Conservation (phyloP, 192 early-diverging fungal genomes). For the Backusella liffmaniae region DNA sequence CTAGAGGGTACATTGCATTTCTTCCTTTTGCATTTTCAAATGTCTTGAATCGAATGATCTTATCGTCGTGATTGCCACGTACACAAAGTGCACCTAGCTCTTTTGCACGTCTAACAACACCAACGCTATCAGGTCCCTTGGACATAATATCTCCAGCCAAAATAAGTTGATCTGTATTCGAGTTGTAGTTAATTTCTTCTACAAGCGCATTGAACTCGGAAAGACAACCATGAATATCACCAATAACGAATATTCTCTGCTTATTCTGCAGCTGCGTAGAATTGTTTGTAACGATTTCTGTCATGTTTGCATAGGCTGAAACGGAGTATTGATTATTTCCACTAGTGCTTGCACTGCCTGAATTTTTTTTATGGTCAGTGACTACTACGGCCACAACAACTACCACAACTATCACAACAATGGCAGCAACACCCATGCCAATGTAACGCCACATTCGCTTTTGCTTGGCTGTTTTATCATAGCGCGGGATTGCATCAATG, state of each 20-base stretch:
- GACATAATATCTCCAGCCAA: conserved; percentile 67
- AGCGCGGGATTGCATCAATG: neutral
- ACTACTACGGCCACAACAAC: conserved; percentile 25
- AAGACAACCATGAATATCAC: conserved; percentile 67
- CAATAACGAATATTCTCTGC: conserved; percentile 60
- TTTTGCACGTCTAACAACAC: conserved; percentile 52
- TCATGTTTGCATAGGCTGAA: conserved; percentile 37
- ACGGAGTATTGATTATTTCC: neutral
- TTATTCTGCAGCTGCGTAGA: neutral
- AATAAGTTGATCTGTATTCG: conserved; percentile 51
- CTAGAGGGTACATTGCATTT: conserved; percentile 3
- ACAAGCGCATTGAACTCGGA: conserved; percentile 56
- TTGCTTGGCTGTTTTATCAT: conserved; percentile 2
- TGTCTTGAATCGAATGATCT: conserved; percentile 55
- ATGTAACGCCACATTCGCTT: conserved; percentile 12
- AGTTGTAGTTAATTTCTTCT: conserved; percentile 37
- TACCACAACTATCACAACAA: conserved; percentile 13
- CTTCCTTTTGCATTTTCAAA: conserved; percentile 21
- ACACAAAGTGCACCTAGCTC: conserved; percentile 52
- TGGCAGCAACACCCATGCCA: neutral
- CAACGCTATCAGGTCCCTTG: conserved; percentile 61
- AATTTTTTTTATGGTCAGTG: conserved; percentile 15
- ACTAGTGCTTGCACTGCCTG: neutral
- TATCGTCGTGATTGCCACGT: conserved; percentile 77
- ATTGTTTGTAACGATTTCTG: conserved; percentile 7